Percentiles rank a stretch among this genome's conserved stretches.
Conservation (phyloP, 2,329 filamentous ascomycete species). For the Thermoascus crustaceus region DNA sequence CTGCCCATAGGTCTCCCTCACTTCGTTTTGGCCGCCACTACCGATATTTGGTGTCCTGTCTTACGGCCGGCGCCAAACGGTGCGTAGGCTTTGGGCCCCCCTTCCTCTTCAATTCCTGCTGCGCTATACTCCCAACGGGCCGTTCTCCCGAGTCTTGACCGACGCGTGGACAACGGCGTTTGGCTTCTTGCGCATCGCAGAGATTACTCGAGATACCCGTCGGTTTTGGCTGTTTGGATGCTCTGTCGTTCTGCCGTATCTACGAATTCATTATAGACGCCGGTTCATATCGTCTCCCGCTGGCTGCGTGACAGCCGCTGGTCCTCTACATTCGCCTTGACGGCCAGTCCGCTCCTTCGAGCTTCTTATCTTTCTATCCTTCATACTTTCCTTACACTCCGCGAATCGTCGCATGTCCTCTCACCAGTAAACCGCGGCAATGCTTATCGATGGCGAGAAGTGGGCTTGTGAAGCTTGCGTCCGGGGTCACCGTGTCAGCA, state of each 20-base stretch:
- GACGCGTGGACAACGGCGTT: slow-evolving; percentile 16
- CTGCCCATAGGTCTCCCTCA: slow-evolving; percentile 20
- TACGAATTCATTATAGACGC: slow-evolving; percentile 11
- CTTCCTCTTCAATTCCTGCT: slow-evolving; percentile 14
- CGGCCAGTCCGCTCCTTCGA: slow-evolving; percentile 5
- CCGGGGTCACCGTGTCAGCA: slow-evolving; percentile 96
- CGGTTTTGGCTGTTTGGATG: slow-evolving; percentile 18
- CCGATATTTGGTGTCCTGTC: slow-evolving; percentile 40
- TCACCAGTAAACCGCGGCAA: slow-evolving; percentile 36
- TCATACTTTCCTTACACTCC: slow-evolving; percentile 8
- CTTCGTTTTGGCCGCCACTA: slow-evolving; percentile 36
- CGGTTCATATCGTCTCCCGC: not conserved
- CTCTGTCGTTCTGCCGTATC: slow-evolving; percentile 19
- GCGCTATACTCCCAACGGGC: slow-evolving; percentile 5
- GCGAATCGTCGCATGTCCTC: slow-evolving; percentile 35
- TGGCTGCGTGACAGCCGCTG: not conserved
- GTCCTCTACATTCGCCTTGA: slow-evolving; percentile 5
- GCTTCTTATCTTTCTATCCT: slow-evolving; percentile 5
- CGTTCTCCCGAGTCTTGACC: slow-evolving; percentile 9
- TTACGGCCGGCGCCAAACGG: slow-evolving; percentile 39
- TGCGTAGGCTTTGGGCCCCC: slow-evolving; percentile 38
- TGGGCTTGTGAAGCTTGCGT: slow-evolving; percentile 97
- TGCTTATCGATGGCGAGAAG: slow-evolving; percentile 93
- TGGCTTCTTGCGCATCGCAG: slow-evolving; percentile 20
- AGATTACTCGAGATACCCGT: slow-evolving; percentile 27